phyloP scores from a whole-genome alignment of 495 filamentous ascomycete genomes.

The Neurospora cerealis region DNA sequence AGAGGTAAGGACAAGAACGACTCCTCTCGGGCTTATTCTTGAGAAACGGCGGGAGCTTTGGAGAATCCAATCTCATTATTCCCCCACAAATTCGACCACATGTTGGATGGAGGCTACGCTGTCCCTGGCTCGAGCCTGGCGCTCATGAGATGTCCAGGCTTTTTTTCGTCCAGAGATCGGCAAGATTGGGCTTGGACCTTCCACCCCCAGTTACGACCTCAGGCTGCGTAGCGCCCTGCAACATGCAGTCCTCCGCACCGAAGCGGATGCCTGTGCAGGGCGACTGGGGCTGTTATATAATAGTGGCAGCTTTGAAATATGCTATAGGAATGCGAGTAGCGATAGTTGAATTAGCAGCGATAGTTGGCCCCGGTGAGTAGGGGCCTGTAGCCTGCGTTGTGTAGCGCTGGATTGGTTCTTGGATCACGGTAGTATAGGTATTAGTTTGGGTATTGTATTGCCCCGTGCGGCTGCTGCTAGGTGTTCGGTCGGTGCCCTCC shows the following conservation, averaged over 20 bases:
- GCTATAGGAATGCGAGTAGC: no score
- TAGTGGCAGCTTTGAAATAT: no score
- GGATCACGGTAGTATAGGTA: no score
- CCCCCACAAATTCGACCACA: background rate
- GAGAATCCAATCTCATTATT: background rate
- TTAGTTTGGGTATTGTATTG: no score
- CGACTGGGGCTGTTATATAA: no score
- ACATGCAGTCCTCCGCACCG: background rate
- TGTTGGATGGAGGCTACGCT: background rate
- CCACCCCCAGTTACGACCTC: background rate
- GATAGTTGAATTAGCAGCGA: no score
- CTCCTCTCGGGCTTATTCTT: background rate
- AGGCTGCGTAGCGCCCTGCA: background rate
- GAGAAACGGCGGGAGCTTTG: background rate
- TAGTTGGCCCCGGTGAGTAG: no score
- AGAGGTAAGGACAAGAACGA: background rate
- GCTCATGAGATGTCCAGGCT: background rate
- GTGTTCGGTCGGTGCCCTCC: no score
- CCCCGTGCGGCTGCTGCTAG: no score
- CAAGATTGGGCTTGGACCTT: background rate
- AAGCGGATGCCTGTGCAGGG: no score
- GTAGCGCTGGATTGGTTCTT: no score
- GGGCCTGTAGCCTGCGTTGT: no score
- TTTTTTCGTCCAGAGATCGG: background rate
- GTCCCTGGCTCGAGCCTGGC: background rate